These are phyloP conservation scores for Termitomyces heimii DNA, from an alignment of 768 basidiomycete species.

Conservation along the genomic window DNA sequence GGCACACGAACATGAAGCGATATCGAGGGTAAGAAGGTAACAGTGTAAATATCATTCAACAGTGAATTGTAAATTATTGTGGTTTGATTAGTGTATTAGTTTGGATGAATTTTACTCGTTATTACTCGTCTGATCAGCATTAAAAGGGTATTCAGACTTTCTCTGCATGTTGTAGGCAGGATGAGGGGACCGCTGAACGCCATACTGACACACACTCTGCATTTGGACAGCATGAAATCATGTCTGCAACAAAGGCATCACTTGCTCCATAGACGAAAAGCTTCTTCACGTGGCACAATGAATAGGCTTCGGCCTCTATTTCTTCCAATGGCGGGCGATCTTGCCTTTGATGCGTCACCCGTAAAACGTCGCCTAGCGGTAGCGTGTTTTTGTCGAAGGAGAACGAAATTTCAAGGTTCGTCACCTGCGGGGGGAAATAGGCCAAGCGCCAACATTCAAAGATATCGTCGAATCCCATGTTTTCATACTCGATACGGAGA, in stretches of 20 bases:
- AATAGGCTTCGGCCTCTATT: background rate
- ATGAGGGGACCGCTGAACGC: background rate
- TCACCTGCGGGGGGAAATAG: constrained; percentile 15
- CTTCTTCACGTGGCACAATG: background rate
- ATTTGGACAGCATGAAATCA: constrained; percentile 5
- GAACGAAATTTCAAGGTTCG: constrained; percentile 15
- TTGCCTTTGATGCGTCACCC: background rate
- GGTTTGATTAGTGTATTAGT: background rate
- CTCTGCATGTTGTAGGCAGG: too few relatives aligned
- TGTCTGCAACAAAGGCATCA: constrained; percentile 3
- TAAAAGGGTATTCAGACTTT: background rate
- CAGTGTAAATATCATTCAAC: background rate
- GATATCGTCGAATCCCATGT: constrained; percentile 15
- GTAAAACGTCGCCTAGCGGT: background rate
- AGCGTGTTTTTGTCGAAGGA: constrained; percentile 1
- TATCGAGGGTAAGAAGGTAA: background rate
- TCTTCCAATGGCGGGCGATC: background rate
- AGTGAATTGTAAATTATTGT: background rate
- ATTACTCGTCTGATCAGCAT: too few relatives aligned
- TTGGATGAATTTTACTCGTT: background rate
- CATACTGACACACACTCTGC: background rate
- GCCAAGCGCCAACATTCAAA: constrained; percentile 15
- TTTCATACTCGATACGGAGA: constrained; percentile 15
- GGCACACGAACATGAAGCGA: too few relatives aligned
- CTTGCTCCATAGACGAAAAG: constrained; percentile 4